Conservation (phyloP, 2,329 filamentous ascomycete species). For the Macrophomina pseudophaseolina region DNA sequence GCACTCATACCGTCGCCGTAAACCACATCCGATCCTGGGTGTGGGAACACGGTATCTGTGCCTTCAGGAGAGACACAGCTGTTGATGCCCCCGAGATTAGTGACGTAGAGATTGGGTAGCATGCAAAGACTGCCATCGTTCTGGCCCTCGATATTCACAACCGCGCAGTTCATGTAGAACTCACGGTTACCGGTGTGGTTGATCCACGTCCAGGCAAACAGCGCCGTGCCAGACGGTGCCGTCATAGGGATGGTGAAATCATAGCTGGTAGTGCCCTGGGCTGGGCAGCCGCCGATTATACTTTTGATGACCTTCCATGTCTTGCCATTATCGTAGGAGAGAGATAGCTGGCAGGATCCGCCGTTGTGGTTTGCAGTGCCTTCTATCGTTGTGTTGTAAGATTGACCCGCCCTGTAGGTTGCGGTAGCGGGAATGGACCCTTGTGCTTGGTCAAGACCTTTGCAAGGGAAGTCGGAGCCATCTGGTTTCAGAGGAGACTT, state of each 20-base stretch:
- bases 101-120: constrained; percentile 51
- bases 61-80: constrained; percentile 46
- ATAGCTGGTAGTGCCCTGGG: constrained; percentile 56
- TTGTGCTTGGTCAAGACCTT: constrained; percentile 59
- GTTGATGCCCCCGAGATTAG: constrained; percentile 49
- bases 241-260: constrained; percentile 70
- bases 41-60: constrained; percentile 46
- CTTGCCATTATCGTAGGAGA: constrained; percentile 73
- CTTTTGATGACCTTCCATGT: constrained; percentile 73
- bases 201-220: constrained; percentile 75
- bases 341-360: constrained; percentile 76
- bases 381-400: constrained; percentile 67
- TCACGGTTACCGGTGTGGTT: constrained; percentile 79
- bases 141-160: constrained; percentile 62
- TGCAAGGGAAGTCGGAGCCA: constrained; percentile 77
- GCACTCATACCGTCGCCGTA: constrained; percentile 44
- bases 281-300: constrained; percentile 63
- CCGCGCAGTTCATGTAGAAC: constrained; percentile 87
- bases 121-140: constrained; percentile 32
- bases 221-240: constrained; percentile 63
- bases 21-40: constrained; percentile 47
- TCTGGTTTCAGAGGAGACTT: constrained; percentile 66
- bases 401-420: constrained; percentile 65
- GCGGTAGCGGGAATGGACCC: constrained; percentile 58
- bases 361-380: constrained; percentile 68